Evolutionary conservation across 306 rosid genomes (phyloP).

Genomic region (Clitoria ternatea): DNA sequence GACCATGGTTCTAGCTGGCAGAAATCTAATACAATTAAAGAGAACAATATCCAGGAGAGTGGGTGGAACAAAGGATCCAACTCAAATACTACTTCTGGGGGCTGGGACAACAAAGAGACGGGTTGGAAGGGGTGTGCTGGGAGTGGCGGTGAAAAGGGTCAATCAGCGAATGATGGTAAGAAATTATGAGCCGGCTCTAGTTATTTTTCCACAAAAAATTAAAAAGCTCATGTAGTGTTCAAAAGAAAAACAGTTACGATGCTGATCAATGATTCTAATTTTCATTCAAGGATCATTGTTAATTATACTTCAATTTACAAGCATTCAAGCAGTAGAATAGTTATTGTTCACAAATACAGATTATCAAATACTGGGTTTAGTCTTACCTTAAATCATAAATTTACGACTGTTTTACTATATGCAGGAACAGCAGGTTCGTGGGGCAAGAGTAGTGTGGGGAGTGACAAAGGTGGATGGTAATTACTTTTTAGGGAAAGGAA

Average conservation of each 20-base stretch:
- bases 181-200: no score
- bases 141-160: no score
- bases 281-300: background rate
- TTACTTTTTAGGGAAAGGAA: slow-evolving; percentile 14
- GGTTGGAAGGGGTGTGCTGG: background rate
- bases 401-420: background rate
- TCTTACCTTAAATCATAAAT: slow-evolving; percentile 3
- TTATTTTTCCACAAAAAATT: no score
- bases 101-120: background rate
- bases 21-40: slow-evolving; percentile 15
- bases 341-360: background rate
- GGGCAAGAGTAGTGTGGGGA: slow-evolving; percentile 35
- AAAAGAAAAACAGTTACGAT: background rate
- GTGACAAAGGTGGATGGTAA: slow-evolving; percentile 57
- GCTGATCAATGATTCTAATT: background rate
- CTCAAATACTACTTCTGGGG: slow-evolving; percentile 3
- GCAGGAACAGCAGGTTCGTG: slow-evolving; percentile 43
- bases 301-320: background rate
- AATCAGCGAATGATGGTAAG: background rate
- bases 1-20: slow-evolving; percentile 30
- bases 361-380: background rate
- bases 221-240: background rate
- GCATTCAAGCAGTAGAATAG: background rate
- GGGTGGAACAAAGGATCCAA: slow-evolving; percentile 29
- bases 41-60: slow-evolving; percentile 9